Evolutionary conservation across 805 yeast genomes (phyloP).

Genomic region (Wickerhamomyces queroliae): DNA sequence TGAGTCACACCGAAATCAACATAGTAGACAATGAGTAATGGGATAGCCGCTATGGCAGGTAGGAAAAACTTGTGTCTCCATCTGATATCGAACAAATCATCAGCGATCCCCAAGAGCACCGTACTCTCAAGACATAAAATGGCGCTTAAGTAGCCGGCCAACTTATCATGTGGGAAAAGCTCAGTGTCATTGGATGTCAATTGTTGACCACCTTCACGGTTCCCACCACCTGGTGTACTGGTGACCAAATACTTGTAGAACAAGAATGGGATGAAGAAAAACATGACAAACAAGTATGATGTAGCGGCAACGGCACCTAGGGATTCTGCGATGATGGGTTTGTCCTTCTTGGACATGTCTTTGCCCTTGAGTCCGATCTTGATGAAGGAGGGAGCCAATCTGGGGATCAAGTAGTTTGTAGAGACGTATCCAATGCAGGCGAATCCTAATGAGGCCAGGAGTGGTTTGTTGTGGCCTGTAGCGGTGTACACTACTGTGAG

Average conservation of each 20-base stretch:
- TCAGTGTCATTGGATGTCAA: constrained; percentile 8
- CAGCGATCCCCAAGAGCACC: constrained; percentile 81
- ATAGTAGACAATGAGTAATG: constrained; percentile 83
- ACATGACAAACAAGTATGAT: constrained; percentile 74
- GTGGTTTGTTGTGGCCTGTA: constrained; percentile 17
- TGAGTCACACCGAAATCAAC: constrained; percentile 92
- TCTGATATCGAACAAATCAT: constrained; percentile 90
- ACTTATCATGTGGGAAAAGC: constrained; percentile 70
- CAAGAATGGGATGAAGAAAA: constrained; percentile 81
- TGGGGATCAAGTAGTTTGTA: constrained; percentile 61
- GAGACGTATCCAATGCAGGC: constrained; percentile 58
- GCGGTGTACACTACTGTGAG: constrained; percentile 13
- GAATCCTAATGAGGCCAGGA: constrained; percentile 55
- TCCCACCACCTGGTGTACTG: constrained; percentile 53
- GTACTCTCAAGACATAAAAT: constrained; percentile 79
- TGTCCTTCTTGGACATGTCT: constrained; percentile 74
- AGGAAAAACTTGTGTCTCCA: constrained; percentile 97
- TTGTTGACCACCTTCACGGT: constrained; percentile 34
- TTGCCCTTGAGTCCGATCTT: constrained; percentile 79
- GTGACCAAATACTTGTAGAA: constrained; percentile 71
- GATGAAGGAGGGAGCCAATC: constrained; percentile 58
- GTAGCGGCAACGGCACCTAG: constrained; percentile 88
- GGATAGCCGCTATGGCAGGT: constrained; percentile 93
- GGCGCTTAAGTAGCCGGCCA: constrained; percentile 84
- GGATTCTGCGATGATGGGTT: constrained; percentile 79